Percentiles rank a stretch among this genome's conserved stretches.
Evolutionary conservation across 768 basidiomycete species (phyloP).

Genomic region (Collybia nuda): DNA sequence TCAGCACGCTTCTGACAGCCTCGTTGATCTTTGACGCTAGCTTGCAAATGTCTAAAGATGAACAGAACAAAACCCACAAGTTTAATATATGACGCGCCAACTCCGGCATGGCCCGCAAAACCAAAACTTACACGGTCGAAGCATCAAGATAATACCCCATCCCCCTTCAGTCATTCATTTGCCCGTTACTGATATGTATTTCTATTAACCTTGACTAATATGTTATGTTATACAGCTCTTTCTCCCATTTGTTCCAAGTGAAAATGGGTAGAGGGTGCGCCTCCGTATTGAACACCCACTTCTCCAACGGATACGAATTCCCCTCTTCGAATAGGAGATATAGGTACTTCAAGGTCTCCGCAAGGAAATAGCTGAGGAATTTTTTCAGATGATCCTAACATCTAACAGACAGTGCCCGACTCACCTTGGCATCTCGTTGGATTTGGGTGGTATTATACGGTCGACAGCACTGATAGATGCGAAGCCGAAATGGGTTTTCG

Average conservation of each 20-base stretch:
- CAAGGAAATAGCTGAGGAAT: slow-evolving; percentile 39
- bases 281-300: slow-evolving; percentile 68
- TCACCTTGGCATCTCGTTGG: slow-evolving; percentile 64
- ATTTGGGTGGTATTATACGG: slow-evolving; percentile 23
- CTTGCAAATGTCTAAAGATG: too few species aligned
- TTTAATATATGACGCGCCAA: too few species aligned
- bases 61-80: too few species aligned
- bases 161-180: too few species aligned
- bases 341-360: slow-evolving; percentile 60
- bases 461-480: slow-evolving; percentile 39
- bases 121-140: too few species aligned
- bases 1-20: too few species aligned
- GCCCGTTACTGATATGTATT: too few species aligned
- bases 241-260: slow-evolving; percentile 56
- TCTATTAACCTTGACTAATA: too few species aligned
- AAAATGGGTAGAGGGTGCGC: slow-evolving; percentile 73
- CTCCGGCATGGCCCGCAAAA: too few species aligned
- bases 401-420: too few species aligned
- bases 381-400: background rate
- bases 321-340: slow-evolving; percentile 59
- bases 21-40: too few species aligned
- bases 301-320: slow-evolving; percentile 47
- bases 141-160: too few species aligned
- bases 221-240: slow-evolving; percentile 27
- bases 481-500: slow-evolving; percentile 59